Evolutionary conservation across 805 yeast species (phyloP).

Genomic region (Myxozyma sirexii): DNA sequence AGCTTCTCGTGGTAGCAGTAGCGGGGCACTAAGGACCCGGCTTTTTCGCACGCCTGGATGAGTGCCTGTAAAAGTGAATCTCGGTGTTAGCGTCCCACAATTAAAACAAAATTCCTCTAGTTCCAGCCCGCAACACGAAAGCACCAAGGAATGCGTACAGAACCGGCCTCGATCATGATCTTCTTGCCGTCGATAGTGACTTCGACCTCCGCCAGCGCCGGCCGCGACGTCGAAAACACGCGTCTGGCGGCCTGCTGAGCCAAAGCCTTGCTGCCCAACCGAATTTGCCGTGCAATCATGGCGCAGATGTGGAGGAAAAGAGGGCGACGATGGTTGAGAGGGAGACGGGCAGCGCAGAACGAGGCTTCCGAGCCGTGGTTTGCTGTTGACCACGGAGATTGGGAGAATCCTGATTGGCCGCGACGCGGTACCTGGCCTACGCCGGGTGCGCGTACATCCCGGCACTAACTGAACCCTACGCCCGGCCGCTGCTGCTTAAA

Average conservation of each 20-base stretch:
- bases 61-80: conserved; percentile 49
- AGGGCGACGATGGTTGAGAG: neutral
- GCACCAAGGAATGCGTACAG: conserved; percentile 42
- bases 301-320: conserved; percentile 6
- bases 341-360: neutral
- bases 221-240: conserved; percentile 45
- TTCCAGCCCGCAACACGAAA: neutral
- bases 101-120: no score
- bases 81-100: no score
- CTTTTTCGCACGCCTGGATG: conserved; percentile 89
- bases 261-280: conserved; percentile 11
- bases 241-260: conserved; percentile 15
- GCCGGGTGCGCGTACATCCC: neutral
- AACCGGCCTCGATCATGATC: conserved; percentile 80
- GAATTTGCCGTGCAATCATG: conserved; percentile 27
- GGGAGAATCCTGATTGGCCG: conserved; percentile 10
- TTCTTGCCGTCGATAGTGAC: conserved; percentile 66
- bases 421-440: neutral
- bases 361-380: neutral
- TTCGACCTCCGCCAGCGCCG: conserved; percentile 56
- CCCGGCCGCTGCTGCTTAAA: neutral
- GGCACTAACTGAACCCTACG: conserved; percentile 2
- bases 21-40: conserved; percentile 84
- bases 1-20: conserved; percentile 91
- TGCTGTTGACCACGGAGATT: neutral